Base-by-base conservation (phyloP, 2,329 filamentous ascomycete genomes). In the Aspergillus spinulosporus region DNA sequence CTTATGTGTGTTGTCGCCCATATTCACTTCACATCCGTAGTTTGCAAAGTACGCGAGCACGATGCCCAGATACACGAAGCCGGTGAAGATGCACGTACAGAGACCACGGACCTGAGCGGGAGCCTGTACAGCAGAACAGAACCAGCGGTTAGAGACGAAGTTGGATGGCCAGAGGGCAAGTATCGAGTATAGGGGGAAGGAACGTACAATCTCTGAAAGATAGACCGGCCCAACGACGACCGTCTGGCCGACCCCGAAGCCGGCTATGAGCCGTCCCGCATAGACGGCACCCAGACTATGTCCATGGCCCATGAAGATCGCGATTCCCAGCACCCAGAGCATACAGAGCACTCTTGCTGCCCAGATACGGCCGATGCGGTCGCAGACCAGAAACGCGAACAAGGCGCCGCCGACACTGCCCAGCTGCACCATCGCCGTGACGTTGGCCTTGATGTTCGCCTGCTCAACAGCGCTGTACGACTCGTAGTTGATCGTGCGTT, bases 391-490 rank as follows among this genome's bases (percentile, higher is more conserved):
- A 58, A 76, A 76, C 1, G 80, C 80, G 61, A 87, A 80, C 32
- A 90, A 77, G 31, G 88, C 86, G 40, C 89, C 89, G 3, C 78
- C 85, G 32, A 92, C 88, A 15, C 84, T 88, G 21, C 89, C 89
- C 65, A 92, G 84, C 72, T 92, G 89, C 0, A 92, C 89, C 89
- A 92, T 92, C 49, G 87, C 83, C 1, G 88, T 88, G 54, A 92
- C 87, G 71, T 92, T 92, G 64, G 83, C 85, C 73, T 88, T 85
- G 74, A 87, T 86, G 69, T 88, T 85, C 58, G 87, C 85, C 66
- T 82, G 77, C 43, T 83, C 79, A 3, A 80, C 75, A 0, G 72
- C 64, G 45, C 72, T 76, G 64, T 85, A 84, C 1, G 78, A 75
- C 5, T 77, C 73, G 58, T 85, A 83, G 62, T 84, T 66, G 68